phyloP scores from a whole-genome alignment of 768 basidiomycete species.

The Psilocybe sp. region DNA sequence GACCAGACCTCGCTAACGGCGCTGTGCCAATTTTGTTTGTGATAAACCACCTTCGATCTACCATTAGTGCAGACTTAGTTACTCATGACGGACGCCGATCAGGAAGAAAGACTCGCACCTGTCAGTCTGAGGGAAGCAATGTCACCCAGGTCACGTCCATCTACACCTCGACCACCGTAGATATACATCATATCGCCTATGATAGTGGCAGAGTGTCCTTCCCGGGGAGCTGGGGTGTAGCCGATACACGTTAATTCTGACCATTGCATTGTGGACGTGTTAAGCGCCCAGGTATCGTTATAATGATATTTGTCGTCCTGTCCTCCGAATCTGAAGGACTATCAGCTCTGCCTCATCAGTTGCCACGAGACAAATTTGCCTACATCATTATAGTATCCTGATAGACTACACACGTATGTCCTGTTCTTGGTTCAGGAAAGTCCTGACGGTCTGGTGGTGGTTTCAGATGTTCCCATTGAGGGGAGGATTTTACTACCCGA shows the following conservation, averaged over 20 bases:
- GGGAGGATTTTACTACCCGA: conserved; percentile 65
- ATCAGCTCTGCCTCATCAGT: conserved; percentile 10
- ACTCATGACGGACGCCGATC: not conserved
- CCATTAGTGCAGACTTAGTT: not conserved
- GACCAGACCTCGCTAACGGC: conserved; percentile 85
- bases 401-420: conserved; percentile 79
- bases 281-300: conserved; percentile 95
- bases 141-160: conserved; percentile 91
- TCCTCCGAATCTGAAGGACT: conserved; percentile 76
- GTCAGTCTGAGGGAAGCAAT: conserved; percentile 92
- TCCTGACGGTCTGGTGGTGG: conserved; percentile 41
- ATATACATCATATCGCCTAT: conserved; percentile 96
- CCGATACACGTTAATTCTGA: conserved; percentile 90
- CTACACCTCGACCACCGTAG: conserved; percentile 92
- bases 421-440: conserved; percentile 76
- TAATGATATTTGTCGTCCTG: conserved; percentile 96
- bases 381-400: conserved; percentile 80
- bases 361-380: conserved; percentile 21
- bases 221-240: conserved; percentile 88
- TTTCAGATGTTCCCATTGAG: conserved; percentile 76
- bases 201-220: conserved; percentile 93
- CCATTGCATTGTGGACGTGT: conserved; percentile 75
- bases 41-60: conserved; percentile 97
- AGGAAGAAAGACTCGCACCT: conserved; percentile 53
- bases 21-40: conserved; percentile 98